These are phyloP conservation scores for Oehlia diaphana DNA, from an alignment of 192 early-diverging fungal genomes.

Conservation along the genomic window DNA sequence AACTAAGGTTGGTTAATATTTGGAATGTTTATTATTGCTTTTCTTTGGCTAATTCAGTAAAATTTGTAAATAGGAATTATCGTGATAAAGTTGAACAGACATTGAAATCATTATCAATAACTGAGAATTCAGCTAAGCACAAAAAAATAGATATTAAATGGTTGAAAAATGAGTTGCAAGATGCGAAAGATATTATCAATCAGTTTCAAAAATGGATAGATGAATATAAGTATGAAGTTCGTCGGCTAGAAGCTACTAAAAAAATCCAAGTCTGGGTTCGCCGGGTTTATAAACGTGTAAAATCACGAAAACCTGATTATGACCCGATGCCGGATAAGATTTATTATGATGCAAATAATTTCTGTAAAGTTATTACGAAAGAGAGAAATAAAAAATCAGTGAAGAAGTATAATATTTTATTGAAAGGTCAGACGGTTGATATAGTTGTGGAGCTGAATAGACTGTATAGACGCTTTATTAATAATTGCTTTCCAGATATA, in stretches of 20 bases:
- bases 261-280: slow-evolving; percentile 12
- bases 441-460: slow-evolving; percentile 1
- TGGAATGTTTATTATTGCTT: not conserved
- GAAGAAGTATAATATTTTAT: slow-evolving; percentile 6
- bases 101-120: not conserved
- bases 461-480: not conserved
- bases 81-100: not conserved
- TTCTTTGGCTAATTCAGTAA: not conserved
- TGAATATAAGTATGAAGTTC: not conserved
- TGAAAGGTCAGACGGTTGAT: slow-evolving; percentile 12
- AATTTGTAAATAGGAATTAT: not conserved
- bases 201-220: not conserved
- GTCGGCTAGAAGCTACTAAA: not conserved
- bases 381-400: not conserved
- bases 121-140: not conserved
- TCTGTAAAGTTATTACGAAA: not conserved
- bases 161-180: not conserved
- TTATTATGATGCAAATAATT: not conserved
- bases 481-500: not conserved
- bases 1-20: slow-evolving; percentile 13
- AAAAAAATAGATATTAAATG: not conserved
- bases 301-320: not conserved
- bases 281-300: not conserved
- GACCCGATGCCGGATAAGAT: slow-evolving; percentile 1
- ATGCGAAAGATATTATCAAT: not conserved